These are phyloP conservation scores for Aspergillus taichungensis DNA, from an alignment of 495 filamentous ascomycete species.

Conservation along the genomic window DNA sequence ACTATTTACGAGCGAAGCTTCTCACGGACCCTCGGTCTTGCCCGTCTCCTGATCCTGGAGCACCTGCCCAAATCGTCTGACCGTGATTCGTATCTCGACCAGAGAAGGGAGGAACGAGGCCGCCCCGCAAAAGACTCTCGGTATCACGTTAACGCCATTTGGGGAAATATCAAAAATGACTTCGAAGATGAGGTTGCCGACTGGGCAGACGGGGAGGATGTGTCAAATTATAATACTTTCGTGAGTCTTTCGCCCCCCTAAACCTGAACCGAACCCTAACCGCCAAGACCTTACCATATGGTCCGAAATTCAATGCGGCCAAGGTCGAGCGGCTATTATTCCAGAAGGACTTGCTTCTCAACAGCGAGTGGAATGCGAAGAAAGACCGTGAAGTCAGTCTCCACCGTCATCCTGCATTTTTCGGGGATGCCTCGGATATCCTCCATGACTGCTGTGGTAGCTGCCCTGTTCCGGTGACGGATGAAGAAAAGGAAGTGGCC, in stretches of 20 bases:
- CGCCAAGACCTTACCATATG: constrained; percentile 59
- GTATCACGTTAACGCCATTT: constrained; percentile 11
- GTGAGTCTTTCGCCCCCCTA: constrained; percentile 10
- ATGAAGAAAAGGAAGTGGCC: constrained; percentile 59
- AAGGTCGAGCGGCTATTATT: constrained; percentile 73
- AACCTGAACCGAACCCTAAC: background rate
- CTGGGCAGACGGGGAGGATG: constrained; percentile 65
- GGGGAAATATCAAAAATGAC: constrained; percentile 60
- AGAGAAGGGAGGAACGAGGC: constrained; percentile 60
- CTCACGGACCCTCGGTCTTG: constrained; percentile 62
- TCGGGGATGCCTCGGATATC: constrained; percentile 58
- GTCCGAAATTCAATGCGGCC: constrained; percentile 55
- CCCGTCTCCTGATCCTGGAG: constrained; percentile 70
- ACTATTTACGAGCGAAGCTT: constrained; percentile 80
- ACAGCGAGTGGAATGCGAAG: constrained; percentile 74
- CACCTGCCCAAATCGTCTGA: constrained; percentile 56
- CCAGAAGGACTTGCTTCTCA: constrained; percentile 71
- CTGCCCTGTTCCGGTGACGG: constrained; percentile 58
- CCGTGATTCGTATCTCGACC: constrained; percentile 55
- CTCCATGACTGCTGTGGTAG: constrained; percentile 70
- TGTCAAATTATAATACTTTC: constrained; percentile 70
- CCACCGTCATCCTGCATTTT: constrained; percentile 71
- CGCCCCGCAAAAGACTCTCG: constrained; percentile 35
- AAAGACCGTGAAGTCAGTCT: constrained; percentile 62
- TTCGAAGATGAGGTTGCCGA: constrained; percentile 73